Evolutionary conservation across 139 green algal genomes (phyloP), one percentile per base, ranked within the genome.

Genomic region (Chlamydomonas sp.): DNA sequence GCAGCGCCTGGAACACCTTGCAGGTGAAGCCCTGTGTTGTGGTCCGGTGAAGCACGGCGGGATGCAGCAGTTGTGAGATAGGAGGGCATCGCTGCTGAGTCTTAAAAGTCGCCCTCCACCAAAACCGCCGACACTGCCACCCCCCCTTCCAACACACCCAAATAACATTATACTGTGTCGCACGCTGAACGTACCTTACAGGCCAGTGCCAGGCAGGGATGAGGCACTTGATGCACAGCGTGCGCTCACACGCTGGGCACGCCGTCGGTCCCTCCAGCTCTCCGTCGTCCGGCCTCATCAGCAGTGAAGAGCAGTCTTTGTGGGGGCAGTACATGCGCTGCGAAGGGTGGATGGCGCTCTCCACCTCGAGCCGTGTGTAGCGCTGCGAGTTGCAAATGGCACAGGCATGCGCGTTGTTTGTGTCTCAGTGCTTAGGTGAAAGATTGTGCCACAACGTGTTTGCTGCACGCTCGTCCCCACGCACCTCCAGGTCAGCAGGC

Each of bases 1-100:
- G 81, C 33, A 84, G 76, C 8, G 67, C 68, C 59, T 86, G 79
- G 65, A 84, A 87, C 39, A 79, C 36, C 3, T 36, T 13, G 61
- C 81, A 85, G 0, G 76, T 82, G 65, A 85, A 67, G 61, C 68
- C 79, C 57, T 77, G 73, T 16, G 43, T 26, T 13, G 43, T 54
- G 43, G 43, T 26, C 13, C 43, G 13, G 13, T 16, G 16, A 54
- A 16, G 43, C 16, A 16, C 13, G 43, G 13, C 13, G 43, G 16
- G 43, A 54, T 13, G 13, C 13, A 54, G 16, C 65, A 24, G 35
- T 35, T n/a, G 26, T 3, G 2, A 2, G n/a, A 70, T n/a, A n/a
- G n/a, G n/a, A n/a, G n/a, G n/a, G n/a, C n/a, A n/a, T n/a, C n/a
- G n/a, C n/a, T n/a, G n/a, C n/a, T n/a, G n/a, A n/a, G n/a, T n/a